Evolutionary conservation across 1,284 basidiomycete species (phyloP).

Genomic region (Sanghuangporus baumii): DNA sequence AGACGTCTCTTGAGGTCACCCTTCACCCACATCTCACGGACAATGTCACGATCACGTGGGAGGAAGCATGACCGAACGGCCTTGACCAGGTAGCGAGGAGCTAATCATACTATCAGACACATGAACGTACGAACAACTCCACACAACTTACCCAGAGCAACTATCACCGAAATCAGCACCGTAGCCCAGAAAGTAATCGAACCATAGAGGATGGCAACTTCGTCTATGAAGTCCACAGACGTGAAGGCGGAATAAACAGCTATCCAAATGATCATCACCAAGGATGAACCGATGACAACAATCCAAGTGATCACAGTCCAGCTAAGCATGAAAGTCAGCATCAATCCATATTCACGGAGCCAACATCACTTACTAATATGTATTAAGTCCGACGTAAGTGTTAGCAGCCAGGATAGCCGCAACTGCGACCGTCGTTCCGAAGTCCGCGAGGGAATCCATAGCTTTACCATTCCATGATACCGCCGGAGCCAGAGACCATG

Average conservation of each 20-base stretch:
- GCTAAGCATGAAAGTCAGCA: conserved; percentile 33
- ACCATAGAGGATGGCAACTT: conserved; percentile 70
- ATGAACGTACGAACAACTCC: conserved; percentile 4
- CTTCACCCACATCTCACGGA: conserved; percentile 85
- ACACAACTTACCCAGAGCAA: conserved; percentile 61
- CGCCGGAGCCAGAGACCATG: conserved; percentile 61
- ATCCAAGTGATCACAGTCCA: conserved; percentile 88
- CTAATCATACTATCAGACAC: conserved; percentile 31
- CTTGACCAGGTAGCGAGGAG: conserved; percentile 69
- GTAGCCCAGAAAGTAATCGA: conserved; percentile 81
- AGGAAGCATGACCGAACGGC: conserved; percentile 59
- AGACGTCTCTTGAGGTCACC: conserved; percentile 82
- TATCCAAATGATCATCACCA: conserved; percentile 82
- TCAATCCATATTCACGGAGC: background rate
- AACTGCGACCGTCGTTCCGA: conserved; percentile 90
- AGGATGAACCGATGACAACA: conserved; percentile 71
- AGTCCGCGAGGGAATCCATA: conserved; percentile 78
- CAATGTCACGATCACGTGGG: conserved; percentile 78
- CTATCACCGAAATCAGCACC: conserved; percentile 58
- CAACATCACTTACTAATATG: conserved; percentile 65
- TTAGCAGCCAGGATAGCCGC: conserved; percentile 87
- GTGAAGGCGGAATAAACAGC: conserved; percentile 76
- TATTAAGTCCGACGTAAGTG: conserved; percentile 83
- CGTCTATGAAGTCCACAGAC: conserved; percentile 66
- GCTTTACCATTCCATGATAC: conserved; percentile 69